Evolutionary conservation across 2,329 filamentous ascomycete genomes (phyloP), one percentile per base, ranked within the genome.

Genomic region (Amauroascus niger): DNA sequence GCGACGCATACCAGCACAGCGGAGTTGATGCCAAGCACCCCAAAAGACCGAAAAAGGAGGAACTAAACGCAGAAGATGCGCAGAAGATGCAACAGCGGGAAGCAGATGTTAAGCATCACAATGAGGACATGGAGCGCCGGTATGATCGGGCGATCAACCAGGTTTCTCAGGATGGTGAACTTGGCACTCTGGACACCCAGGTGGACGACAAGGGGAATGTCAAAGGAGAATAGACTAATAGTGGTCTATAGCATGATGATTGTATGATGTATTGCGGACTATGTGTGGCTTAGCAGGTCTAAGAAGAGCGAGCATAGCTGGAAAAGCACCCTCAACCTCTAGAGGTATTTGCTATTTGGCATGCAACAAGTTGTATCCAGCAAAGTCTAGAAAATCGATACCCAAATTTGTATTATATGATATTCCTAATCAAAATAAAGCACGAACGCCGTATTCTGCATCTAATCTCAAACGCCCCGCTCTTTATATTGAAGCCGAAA

Each of bases 1-100:
- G 52, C 35, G 58, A 59, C 11, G 54, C 52, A 55, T 59, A 56
- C 35, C 58, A 58, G 48, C 58, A 58, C 43, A 57, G 56, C 28
- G 58, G 58, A 37, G 24, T 24, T 1, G 58, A 59, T 43, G 33
- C 37, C 18, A 52, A 58, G 16, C 58, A 59, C 24, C 58, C 58
- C 4, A 55, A 55, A 16, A 49, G 52, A 22, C 56, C 51, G 39
- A 22, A 49, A 11, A 56, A 54, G 22, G 49, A 57, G 18, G 54
- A 60, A n/a, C 32, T 57, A 33, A 53, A 43, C 16, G 52, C 51
- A 1, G 58, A 60, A 6, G 57, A 58, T 18, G 16, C 26, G 6
- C 46, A 48, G 14, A 55, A 52, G 39, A 13, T 44, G 22, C 26
- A 58, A 11, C 24, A 54, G 14, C 9, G 41, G 22, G 48, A 57